Evolutionary conservation across 768 basidiomycete genomes (phyloP).

Genomic region (Lactifluus rugatus): DNA sequence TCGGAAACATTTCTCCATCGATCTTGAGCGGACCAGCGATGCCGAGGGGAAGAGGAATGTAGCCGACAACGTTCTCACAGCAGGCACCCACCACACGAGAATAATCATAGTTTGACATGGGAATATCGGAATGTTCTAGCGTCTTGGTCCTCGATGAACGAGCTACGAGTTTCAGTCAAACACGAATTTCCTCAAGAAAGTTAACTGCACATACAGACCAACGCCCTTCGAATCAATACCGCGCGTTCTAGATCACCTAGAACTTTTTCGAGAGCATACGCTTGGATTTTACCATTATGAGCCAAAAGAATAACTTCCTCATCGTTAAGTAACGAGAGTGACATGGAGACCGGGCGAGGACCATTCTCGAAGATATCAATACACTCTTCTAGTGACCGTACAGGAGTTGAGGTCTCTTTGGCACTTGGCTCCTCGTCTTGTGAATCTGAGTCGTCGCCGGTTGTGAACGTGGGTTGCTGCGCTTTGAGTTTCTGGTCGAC

Average conservation of each 20-base stretch:
- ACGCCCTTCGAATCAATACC: conserved; percentile 72
- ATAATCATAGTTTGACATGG: conserved; percentile 84
- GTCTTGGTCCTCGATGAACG: conserved; percentile 78
- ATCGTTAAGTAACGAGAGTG: conserved; percentile 62
- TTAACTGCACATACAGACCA: conserved; percentile 64
- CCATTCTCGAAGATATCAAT: conserved; percentile 71
- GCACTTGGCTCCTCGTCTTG: conserved; percentile 16
- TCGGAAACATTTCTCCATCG: conserved; percentile 74
- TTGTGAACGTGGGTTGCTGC: conserved; percentile 23
- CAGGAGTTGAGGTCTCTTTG: conserved; percentile 14
- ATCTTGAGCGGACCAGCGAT: conserved; percentile 92
- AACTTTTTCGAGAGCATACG: conserved; percentile 94
- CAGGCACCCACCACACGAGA: conserved; percentile 90
- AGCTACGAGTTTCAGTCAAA: conserved; percentile 35
- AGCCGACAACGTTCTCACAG: conserved; percentile 98
- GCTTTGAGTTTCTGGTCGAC: conserved; percentile 43
- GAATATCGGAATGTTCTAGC: conserved; percentile 74
- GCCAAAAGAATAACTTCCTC: conserved; percentile 86
- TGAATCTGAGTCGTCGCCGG: conserved; percentile 20
- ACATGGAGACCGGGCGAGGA: conserved; percentile 47
- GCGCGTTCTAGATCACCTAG: conserved; percentile 84
- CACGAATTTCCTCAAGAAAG: background rate
- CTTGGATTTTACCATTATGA: conserved; percentile 86
- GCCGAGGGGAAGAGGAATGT: conserved; percentile 91
- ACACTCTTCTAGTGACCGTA: conserved; percentile 64